These are phyloP conservation scores for Microdochium paspali DNA, from an alignment of 2,329 filamentous ascomycete species.

Conservation along the genomic window DNA sequence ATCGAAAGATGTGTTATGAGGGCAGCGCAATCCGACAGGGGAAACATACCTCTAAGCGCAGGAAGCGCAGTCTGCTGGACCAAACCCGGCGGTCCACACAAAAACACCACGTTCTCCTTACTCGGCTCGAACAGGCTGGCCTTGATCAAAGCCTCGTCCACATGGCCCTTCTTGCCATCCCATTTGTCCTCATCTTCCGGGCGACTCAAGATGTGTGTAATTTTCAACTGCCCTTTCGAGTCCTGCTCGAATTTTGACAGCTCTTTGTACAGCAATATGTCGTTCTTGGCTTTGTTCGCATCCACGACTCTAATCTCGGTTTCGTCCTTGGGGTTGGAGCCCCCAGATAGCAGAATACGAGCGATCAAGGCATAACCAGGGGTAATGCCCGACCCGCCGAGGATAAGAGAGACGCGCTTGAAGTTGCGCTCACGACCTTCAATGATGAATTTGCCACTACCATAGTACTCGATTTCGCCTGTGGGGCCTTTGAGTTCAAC, in stretches of 20 bases:
- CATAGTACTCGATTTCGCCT: constrained; percentile 38
- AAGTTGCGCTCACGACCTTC: constrained; percentile 29
- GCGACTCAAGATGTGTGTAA: constrained; percentile 37
- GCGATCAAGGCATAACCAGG: constrained; percentile 40
- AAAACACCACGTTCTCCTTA: constrained; percentile 29
- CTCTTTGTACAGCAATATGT: constrained; percentile 66
- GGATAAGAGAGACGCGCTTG: constrained; percentile 32
- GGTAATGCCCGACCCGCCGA: constrained; percentile 41
- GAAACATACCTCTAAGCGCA: constrained; percentile 23
- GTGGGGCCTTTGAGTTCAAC: constrained; percentile 41
- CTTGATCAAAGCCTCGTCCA: constrained; percentile 29
- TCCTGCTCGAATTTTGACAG: constrained; percentile 28
- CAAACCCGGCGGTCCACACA: constrained; percentile 40
- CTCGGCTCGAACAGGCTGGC: constrained; percentile 17
- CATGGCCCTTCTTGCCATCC: constrained; percentile 33
- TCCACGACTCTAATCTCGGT: constrained; percentile 68
- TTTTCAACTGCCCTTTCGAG: constrained; percentile 8
- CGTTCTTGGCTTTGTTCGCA: constrained; percentile 66
- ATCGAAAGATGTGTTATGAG: too few relatives aligned
- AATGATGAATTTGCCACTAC: constrained; percentile 34
- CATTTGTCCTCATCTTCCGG: constrained; percentile 24
- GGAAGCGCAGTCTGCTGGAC: constrained; percentile 41
- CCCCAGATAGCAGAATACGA: constrained; percentile 21
- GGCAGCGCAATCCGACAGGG: too few relatives aligned
- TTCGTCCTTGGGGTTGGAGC: constrained; percentile 10